phyloP scores from a whole-genome alignment of 2,329 filamentous ascomycete genomes.

The Venturia asperata region DNA sequence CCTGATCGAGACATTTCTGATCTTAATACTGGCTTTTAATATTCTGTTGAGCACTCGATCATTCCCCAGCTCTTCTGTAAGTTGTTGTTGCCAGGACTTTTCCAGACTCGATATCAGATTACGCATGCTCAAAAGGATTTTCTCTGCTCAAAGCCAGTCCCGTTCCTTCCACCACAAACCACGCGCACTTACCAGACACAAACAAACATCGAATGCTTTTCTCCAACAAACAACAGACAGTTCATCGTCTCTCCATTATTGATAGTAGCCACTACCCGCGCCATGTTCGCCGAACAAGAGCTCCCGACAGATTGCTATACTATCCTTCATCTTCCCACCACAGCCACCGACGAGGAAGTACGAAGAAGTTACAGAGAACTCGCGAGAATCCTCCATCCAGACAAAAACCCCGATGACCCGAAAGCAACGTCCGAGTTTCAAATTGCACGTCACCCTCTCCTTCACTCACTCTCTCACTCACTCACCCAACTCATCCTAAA shows the following conservation, averaged over 20 bases:
- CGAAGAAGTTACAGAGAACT: conserved; percentile 4
- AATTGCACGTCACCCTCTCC: background rate
- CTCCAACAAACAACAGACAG: background rate
- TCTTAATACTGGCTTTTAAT: too few relatives aligned
- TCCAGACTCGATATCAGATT: background rate
- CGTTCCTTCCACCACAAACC: background rate
- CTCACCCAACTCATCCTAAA: background rate
- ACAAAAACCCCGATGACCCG: conserved; percentile 6
- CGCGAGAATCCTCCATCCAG: conserved; percentile 3
- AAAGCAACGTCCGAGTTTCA: background rate
- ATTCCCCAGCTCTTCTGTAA: too few relatives aligned
- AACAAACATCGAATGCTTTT: background rate
- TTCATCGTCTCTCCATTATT: background rate
- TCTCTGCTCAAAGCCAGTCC: background rate
- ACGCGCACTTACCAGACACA: background rate
- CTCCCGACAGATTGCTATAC: background rate
- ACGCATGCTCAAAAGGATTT: background rate
- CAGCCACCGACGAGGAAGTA: conserved; percentile 11
- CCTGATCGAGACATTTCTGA: too few relatives aligned
- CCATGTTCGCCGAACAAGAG: background rate
- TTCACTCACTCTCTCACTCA: background rate
- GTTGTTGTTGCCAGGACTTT: too few relatives aligned
- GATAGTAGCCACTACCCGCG: background rate
- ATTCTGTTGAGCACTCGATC: too few relatives aligned
- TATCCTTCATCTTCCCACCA: background rate